Base-by-base conservation (phyloP, 768 basidiomycete genomes). In the Mrakia frigida region DNA sequence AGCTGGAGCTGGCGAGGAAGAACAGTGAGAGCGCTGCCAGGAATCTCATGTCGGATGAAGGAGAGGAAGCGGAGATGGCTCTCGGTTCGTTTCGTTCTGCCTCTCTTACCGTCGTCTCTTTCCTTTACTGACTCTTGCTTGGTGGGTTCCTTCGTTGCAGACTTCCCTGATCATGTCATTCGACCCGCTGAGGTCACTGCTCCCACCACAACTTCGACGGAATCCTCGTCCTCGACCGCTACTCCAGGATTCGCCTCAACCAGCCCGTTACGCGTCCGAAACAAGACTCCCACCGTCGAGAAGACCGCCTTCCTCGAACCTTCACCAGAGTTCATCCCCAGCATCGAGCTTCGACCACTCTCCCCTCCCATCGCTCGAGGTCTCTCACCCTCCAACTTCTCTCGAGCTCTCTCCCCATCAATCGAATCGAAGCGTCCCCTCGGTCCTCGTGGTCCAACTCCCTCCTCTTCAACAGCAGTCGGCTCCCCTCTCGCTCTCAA, bases 1-100 rank as follows among this genome's bases (percentile, higher is more conserved):
- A 90, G 68, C 84, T 97, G 71, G 92, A 92, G 78, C 85, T 96
- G 69, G 94, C 94, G 7, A 86, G 92, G 77, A 87, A 88, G 79
- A 97, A 97, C 81, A 77, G 76, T 21, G 61, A 75, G 74, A 70
- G 59, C n/a, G 69, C 69, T n/a, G 52, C 52, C 6, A 23, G 65
- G 25, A 39, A 68, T 39, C 9, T 68, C 37, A 43, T 39, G 65
- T 68, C 65, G 65, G 65, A 68, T 23, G 65, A 68, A 21, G 65
- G 9, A 14, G 46, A 68, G 25, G 65, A 68, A 41, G 37, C 65
- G 21, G 6, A 68, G 39, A 41, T 41, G 25, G 25, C 25, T 35
- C 35, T 68, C 35, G 35, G 65, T 68, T 21, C 35, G 39, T 39
- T 7, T 68, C 35, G 13, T 25, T 21, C 23, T 21, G 61, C 37